Conservation (phyloP, 2,329 filamentous ascomycete genomes). For the Teratosphaeria zuluensis region DNA sequence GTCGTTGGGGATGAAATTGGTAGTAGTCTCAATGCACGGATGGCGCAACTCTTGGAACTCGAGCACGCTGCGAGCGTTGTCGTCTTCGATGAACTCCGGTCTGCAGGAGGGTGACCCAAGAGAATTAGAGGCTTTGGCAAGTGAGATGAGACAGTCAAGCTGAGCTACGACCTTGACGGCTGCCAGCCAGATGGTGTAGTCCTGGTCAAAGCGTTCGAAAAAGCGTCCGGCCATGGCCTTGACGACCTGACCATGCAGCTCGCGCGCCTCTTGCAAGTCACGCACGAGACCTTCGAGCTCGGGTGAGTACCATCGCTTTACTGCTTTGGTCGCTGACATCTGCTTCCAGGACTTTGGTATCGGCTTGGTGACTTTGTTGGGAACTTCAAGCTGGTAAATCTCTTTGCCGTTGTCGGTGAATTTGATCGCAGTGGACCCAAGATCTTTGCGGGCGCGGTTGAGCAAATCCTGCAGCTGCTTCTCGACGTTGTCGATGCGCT, state of each 20-base stretch:
- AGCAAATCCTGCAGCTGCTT: conserved; percentile 62
- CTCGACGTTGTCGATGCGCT: conserved; percentile 66
- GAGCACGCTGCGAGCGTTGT: conserved; percentile 62
- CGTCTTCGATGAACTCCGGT: conserved; percentile 74
- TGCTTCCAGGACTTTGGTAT: conserved; percentile 84
- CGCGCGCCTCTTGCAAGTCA: conserved; percentile 83
- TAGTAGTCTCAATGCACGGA: conserved; percentile 82
- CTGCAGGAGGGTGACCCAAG: conserved; percentile 82
- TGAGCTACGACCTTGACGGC: conserved; percentile 87
- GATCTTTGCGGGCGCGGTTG: conserved; percentile 58
- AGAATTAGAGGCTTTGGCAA: conserved; percentile 77
- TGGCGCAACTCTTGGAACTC: conserved; percentile 89
- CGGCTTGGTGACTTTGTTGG: conserved; percentile 62
- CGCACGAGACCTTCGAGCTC: conserved; percentile 76
- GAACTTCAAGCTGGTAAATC: conserved; percentile 89
- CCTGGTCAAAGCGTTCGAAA: conserved; percentile 76
- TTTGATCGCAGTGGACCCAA: conserved; percentile 57
- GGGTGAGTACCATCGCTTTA: conserved; percentile 89
- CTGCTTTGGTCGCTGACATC: conserved; percentile 84
- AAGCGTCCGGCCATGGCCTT: conserved; percentile 78
- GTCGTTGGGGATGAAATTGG: conserved; percentile 95
- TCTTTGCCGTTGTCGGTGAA: conserved; percentile 80
- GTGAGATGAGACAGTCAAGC: conserved; percentile 86
- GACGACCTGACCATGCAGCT: conserved; percentile 83
- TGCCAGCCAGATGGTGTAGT: conserved; percentile 76